A percentile compares a stretch with the other conserved stretches of the same genome.
These are phyloP conservation scores for Aspergillus piperis DNA, from an alignment of 2,329 filamentous ascomycete species.

Conservation along the genomic window DNA sequence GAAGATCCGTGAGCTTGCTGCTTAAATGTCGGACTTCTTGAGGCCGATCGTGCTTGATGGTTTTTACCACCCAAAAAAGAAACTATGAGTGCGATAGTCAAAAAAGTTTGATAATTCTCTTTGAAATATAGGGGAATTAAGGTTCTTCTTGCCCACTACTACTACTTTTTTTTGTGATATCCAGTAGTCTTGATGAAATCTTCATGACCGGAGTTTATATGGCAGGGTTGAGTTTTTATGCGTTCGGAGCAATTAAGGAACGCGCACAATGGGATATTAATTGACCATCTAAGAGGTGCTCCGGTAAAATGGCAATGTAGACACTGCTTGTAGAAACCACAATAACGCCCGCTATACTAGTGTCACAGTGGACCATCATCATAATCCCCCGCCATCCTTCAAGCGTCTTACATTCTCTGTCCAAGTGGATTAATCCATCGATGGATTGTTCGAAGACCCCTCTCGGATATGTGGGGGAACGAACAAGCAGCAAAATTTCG, in stretches of 20 bases:
- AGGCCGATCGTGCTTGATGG: slow-evolving; percentile 25
- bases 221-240: slow-evolving; percentile 26
- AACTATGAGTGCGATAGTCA: slow-evolving; percentile 27
- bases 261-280: slow-evolving; percentile 15
- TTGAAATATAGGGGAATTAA: slow-evolving; percentile 29
- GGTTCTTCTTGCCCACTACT: slow-evolving; percentile 24
- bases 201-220: slow-evolving; percentile 15
- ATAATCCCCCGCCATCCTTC: no score
- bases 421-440: slow-evolving; percentile 20
- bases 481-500: neutral
- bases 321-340: neutral
- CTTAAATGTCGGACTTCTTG: slow-evolving; percentile 34
- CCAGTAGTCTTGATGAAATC: slow-evolving; percentile 22
- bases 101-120: slow-evolving; percentile 27
- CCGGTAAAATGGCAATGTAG: slow-evolving; percentile 16
- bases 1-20: slow-evolving; percentile 79
- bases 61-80: slow-evolving; percentile 7
- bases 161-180: slow-evolving; percentile 28
- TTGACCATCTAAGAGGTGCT: slow-evolving; percentile 27
- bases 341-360: no score
- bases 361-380: no score
- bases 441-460: slow-evolving; percentile 14
- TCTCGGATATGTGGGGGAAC: neutral
- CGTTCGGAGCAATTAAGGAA: slow-evolving; percentile 31
- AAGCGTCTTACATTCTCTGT: neutral